Conservation (phyloP, 2,329 filamentous ascomycete genomes). For the Botryotinia calthae region DNA sequence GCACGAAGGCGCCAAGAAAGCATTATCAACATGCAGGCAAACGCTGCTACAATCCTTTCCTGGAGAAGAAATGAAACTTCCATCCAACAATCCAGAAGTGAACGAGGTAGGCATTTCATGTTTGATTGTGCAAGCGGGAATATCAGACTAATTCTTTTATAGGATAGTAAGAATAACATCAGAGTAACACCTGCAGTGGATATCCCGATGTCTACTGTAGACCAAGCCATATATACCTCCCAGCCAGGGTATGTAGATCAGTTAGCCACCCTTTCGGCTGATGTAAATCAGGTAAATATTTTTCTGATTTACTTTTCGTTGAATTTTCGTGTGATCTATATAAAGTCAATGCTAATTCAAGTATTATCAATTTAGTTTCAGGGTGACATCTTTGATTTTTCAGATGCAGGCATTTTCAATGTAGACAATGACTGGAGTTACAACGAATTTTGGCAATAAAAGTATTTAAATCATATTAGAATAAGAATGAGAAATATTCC, state of each 20-base stretch:
- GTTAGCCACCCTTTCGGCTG: not conserved
- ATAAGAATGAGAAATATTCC: not conserved
- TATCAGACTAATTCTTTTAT: not conserved
- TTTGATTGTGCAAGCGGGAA: not conserved
- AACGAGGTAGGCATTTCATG: not conserved
- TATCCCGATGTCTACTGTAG: not conserved
- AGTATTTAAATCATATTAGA: not conserved
- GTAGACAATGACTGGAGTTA: constrained; percentile 14
- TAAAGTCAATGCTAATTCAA: not conserved
- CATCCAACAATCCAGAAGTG: not conserved
- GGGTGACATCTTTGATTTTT: constrained; percentile 7
- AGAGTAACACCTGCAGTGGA: not conserved
- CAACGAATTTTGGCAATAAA: constrained; percentile 11
- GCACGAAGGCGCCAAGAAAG: constrained; percentile 23
- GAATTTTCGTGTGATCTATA: not conserved
- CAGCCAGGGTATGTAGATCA: constrained; percentile 2
- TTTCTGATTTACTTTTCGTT: not conserved
- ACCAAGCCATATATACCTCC: constrained; percentile 5
- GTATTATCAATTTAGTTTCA: not conserved
- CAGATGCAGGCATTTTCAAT: constrained; percentile 3
- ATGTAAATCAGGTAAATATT: not conserved
- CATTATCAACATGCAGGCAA: constrained; percentile 22
- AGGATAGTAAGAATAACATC: not conserved
- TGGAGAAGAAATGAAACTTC: constrained; percentile 4
- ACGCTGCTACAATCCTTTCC: constrained; percentile 11